These are phyloP conservation scores for Colletotrichum euphorbiae DNA, from an alignment of 2,329 filamentous ascomycete genomes.

Conservation along the genomic window DNA sequence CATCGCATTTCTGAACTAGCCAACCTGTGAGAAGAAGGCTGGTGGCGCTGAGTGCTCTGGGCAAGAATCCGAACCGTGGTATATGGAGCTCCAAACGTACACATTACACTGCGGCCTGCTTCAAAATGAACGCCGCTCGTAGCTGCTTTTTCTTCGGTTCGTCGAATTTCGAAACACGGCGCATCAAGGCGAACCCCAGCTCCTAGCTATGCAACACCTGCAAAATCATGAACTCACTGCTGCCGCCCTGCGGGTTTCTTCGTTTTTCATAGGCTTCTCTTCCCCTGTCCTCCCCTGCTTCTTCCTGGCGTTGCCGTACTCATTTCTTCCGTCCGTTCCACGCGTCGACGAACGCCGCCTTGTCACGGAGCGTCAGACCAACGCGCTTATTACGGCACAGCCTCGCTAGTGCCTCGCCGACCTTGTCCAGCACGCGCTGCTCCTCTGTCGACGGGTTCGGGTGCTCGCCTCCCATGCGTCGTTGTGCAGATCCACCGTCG, in stretches of 20 bases:
- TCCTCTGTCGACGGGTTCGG: slow-evolving; percentile 65
- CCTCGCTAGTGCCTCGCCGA: slow-evolving; percentile 88
- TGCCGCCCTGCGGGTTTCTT: slow-evolving; percentile 19
- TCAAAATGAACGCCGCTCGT: slow-evolving; percentile 4
- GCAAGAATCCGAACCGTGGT: slow-evolving; percentile 8
- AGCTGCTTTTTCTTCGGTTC: not conserved
- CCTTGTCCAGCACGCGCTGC: slow-evolving; percentile 77
- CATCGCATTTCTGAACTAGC: not conserved
- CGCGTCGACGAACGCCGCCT: slow-evolving; percentile 81
- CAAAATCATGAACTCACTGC: slow-evolving; percentile 6
- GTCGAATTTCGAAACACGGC: slow-evolving; percentile 23
- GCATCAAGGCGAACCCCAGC: slow-evolving; percentile 24
- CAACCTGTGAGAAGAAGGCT: too few species aligned
- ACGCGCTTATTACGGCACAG: slow-evolving; percentile 90
- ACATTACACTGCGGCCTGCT: not conserved
- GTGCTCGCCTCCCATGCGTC: slow-evolving; percentile 46
- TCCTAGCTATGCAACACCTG: slow-evolving; percentile 43
- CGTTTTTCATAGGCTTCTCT: not conserved
- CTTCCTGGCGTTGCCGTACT: not conserved
- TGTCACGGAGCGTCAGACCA: slow-evolving; percentile 84
- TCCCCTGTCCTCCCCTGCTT: not conserved
- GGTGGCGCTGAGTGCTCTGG: not conserved
- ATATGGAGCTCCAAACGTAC: slow-evolving; percentile 22
- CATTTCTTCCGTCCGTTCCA: slow-evolving; percentile 59
- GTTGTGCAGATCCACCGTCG: slow-evolving; percentile 46